Evolutionary conservation across 2,329 filamentous ascomycete genomes (phyloP), one percentile per base, ranked within the genome.

Genomic region (Beauveria varroae): DNA sequence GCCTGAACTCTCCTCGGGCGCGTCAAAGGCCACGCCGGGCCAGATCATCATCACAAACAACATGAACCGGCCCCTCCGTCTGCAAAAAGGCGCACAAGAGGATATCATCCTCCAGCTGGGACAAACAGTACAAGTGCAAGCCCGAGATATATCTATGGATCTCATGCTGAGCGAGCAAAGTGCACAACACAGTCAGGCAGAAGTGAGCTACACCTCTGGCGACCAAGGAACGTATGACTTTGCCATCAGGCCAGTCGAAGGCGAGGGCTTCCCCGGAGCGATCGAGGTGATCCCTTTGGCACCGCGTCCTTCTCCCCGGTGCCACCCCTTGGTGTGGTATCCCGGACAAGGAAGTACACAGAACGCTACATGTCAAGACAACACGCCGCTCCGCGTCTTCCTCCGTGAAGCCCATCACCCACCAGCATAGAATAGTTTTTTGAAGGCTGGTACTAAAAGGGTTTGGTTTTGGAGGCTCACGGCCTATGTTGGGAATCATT

Each of bases 311-410:
- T 56, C 53, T 46, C 24, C 53, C 34, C 53, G 16, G 24, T 56
- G 53, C 24, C 53, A 56, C 24, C 53, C 53, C 40, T 56, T 56
- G 41, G 40, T 56, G 53, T 56, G 53, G 53, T 56, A 56, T 56
- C 53, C 53, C 24, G 53, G 53, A 56, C 53, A 56, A 34, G 53
- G 53, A 30, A 46, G 16, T 34, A 46, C 53, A 46, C 40, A 30
- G 53, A 16, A 56, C 20, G 24, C 53, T 46, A 34, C 3, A 30
- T 46, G 53, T n/a, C 24, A 56, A 26, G 53, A 56, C 53, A 24
- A 8, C 41, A 56, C 53, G 40, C 40, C 53, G 24, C 40, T 56
- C 40, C 53, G 53, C 24, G 40, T 56, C 53, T 56, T 56, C 53
- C 26, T 56, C 26, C 53, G 40, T 56, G 53, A 56, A 46, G 24